A percentile compares a stretch with the other conserved stretches of the same genome.
Evolutionary conservation across 306 rosid genomes (phyloP).

Genomic region (Ochetophila trinervis): DNA sequence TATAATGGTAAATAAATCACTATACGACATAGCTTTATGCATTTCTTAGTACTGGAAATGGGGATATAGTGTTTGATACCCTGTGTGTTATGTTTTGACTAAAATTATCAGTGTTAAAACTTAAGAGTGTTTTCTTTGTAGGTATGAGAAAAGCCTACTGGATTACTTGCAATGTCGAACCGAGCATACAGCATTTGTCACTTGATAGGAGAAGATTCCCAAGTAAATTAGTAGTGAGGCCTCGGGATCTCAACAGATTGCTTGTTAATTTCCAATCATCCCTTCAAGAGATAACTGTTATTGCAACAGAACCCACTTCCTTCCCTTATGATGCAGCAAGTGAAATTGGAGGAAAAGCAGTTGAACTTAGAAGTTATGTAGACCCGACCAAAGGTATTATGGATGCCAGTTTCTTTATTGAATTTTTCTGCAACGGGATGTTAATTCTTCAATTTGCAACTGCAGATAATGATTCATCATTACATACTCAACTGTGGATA

Average conservation of each 20-base stretch:
- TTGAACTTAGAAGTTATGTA: constrained; percentile 83
- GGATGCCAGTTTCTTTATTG: constrained; percentile 2
- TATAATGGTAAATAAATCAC: constrained; percentile 45
- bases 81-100: neutral
- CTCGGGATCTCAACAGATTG: constrained; percentile 82
- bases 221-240: constrained; percentile 79
- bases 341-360: constrained; percentile 93
- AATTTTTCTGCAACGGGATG: constrained; percentile 14
- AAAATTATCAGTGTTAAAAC: neutral
- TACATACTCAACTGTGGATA: constrained; percentile 94
- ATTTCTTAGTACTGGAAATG: neutral
- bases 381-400: constrained; percentile 91
- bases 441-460: constrained; percentile 27
- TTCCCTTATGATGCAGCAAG: constrained; percentile 63
- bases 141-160: constrained; percentile 84
- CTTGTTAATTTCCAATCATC: constrained; percentile 90
- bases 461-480: constrained; percentile 71
- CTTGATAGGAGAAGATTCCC: constrained; percentile 78
- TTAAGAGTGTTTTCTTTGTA: constrained; percentile 24
- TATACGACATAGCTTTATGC: neutral
- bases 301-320: constrained; percentile 80
- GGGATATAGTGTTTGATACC: neutral
- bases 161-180: constrained; percentile 88
- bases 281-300: constrained; percentile 87
- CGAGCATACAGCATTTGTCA: constrained; percentile 80